Conservation (phyloP, 2,329 filamentous ascomycete genomes). For the Beauveria sp. region DNA sequence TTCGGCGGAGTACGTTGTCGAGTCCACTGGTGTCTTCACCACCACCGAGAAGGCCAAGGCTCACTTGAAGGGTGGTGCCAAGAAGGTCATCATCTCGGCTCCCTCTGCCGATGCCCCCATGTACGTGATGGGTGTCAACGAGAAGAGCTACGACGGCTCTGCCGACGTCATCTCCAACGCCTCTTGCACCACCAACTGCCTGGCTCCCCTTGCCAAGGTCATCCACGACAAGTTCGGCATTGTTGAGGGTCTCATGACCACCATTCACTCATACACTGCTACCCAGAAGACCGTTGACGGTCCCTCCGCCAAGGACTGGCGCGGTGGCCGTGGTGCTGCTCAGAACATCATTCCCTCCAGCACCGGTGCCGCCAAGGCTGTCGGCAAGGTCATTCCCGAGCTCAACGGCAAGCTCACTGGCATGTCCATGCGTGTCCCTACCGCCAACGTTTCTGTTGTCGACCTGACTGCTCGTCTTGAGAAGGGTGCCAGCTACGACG, state of each 20-base stretch:
- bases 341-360: conserved; percentile 99
- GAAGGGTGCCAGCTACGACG: conserved; percentile 79
- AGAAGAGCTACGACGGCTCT: conserved; percentile 85
- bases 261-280: conserved; percentile 98
- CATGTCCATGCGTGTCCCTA: conserved; percentile 99
- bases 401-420: conserved; percentile 99
- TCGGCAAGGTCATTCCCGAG: conserved; percentile 97
- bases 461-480: conserved; percentile 91
- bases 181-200: conserved; percentile 99
- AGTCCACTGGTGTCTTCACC: conserved; percentile 99
- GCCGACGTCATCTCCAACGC: conserved; percentile 97
- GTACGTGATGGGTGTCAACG: conserved; percentile 99
- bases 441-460: conserved; percentile 97
- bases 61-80: conserved; percentile 93
- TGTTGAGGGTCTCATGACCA: conserved; percentile 99
- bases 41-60: conserved; percentile 91
- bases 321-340: conserved; percentile 95
- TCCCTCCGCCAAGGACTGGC: conserved; percentile 97
- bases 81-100: conserved; percentile 94
- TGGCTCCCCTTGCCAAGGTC: conserved; percentile 98
- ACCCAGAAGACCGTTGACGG: conserved; percentile 99
- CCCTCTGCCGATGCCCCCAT: conserved; percentile 95
- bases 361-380: conserved; percentile 99
- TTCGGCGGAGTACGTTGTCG: conserved; percentile 87
- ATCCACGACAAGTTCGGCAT: conserved; percentile 98